These are phyloP conservation scores for Claviceps africana DNA, from an alignment of 2,329 filamentous ascomycete genomes.

Conservation along the genomic window DNA sequence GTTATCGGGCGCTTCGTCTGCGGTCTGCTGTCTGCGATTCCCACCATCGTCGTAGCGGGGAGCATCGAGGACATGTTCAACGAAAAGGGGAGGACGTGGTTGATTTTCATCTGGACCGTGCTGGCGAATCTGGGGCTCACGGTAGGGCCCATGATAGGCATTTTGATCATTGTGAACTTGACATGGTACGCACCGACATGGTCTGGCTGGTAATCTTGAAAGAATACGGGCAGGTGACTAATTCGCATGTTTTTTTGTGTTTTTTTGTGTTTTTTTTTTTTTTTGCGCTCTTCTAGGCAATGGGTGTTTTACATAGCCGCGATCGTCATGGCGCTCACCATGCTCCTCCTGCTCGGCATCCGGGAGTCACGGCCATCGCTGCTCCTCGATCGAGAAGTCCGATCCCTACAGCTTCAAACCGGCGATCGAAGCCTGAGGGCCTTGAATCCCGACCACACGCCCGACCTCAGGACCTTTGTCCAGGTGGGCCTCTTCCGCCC, in stretches of 20 bases:
- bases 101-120: background rate
- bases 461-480: background rate
- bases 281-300: background rate
- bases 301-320: background rate
- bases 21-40: background rate
- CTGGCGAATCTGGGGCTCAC: background rate
- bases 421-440: background rate
- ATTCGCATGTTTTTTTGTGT: background rate
- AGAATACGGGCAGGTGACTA: too few species aligned
- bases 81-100: background rate
- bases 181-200: background rate
- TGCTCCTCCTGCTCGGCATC: background rate
- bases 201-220: too few species aligned
- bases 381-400: background rate
- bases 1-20: background rate
- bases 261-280: background rate
- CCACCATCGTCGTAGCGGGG: background rate
- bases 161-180: background rate
- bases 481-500: background rate
- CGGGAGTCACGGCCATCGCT: background rate
- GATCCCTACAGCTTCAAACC: background rate
- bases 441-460: background rate
- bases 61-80: constrained; percentile 1
- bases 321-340: background rate
- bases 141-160: background rate